Evolutionary conservation across 352 stramenopile genomes (phyloP), one percentile per base, ranked within the genome.

Genomic region (Saprolegnia diclina): DNA sequence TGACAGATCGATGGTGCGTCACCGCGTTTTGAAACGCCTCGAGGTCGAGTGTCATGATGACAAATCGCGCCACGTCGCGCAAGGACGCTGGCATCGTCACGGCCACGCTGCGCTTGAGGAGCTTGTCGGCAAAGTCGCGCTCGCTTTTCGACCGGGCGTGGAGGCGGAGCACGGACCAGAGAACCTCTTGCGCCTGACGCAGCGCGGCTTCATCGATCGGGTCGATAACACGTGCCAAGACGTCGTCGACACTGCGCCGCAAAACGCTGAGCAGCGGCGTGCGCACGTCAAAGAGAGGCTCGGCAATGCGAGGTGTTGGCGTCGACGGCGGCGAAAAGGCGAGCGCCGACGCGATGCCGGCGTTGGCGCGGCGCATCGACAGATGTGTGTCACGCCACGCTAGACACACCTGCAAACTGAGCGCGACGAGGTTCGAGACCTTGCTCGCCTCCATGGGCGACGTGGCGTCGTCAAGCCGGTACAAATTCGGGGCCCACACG

Each of bases 401-500:
- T 0, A 83, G 46, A 13, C 84, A 56, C 18, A 81, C 74, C 35
- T 79, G 73, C 18, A 89, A 63, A 16, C 80, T 74, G 11, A 67
- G 69, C 19, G 83, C 77, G 18, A 87, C 59, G 50, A 74, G 72
- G 21, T 61, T 71, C 13, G 75, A 71, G 13, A 76, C 65, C 10
- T 16, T 10, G 21, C 59, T 77, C 19, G 64, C 68, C 5, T 74
- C 73, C 26, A 26, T 37, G 0, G 73, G 71, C 7, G 73, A 77
- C 26, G 67, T 35, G 29, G 29, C 29, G 29, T 35, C 29, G 29
- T 35, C 29, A 54, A 0, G 72, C 65, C 48, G 69, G 62, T 44
- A 76, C 59, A 90, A 57, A 56, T 85, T 90, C 18, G 82, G 82
- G 0, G 80, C 79, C 68, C 88, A 77, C 42, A 90, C 78, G 5